Evolutionary conservation across 352 stramenopile species (phyloP).

Genomic region (Phytopythium sindhum): DNA sequence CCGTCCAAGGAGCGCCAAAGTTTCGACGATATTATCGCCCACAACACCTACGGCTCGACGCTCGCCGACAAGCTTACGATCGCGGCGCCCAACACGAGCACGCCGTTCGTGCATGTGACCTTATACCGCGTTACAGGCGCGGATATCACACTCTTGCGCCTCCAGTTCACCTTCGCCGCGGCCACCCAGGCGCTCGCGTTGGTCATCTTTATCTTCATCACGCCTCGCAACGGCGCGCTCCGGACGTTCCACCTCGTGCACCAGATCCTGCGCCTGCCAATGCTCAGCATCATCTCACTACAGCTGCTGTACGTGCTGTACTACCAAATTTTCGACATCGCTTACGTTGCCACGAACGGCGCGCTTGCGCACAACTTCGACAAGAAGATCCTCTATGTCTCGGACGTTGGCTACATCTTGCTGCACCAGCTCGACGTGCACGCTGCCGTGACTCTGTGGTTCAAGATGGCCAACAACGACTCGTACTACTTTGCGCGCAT

Average conservation of each 20-base stretch:
- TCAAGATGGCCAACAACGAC: slow-evolving; percentile 42
- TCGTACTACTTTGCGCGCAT: slow-evolving; percentile 30
- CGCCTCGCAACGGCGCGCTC: slow-evolving; percentile 17
- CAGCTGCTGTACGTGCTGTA: slow-evolving; percentile 38
- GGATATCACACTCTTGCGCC: slow-evolving; percentile 19
- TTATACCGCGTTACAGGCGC: slow-evolving; percentile 26
- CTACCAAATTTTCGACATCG: slow-evolving; percentile 39
- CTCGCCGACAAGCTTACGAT: slow-evolving; percentile 32
- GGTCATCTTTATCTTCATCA: slow-evolving; percentile 28
- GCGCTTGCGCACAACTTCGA: slow-evolving; percentile 15
- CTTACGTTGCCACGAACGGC: slow-evolving; percentile 20
- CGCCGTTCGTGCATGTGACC: slow-evolving; percentile 24
- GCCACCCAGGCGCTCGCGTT: slow-evolving; percentile 29
- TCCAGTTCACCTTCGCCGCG: slow-evolving; percentile 37
- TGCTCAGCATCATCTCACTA: slow-evolving; percentile 33
- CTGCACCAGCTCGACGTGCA: slow-evolving; percentile 35
- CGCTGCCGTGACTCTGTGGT: slow-evolving; percentile 31
- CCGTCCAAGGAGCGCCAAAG: slow-evolving; percentile 30
- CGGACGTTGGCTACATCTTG: slow-evolving; percentile 29
- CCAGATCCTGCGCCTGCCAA: slow-evolving; percentile 28
- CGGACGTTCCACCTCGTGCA: slow-evolving; percentile 31
- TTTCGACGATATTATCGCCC: slow-evolving; percentile 28
- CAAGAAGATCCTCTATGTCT: slow-evolving; percentile 34
- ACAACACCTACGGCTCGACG: slow-evolving; percentile 26
- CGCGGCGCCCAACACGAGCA: slow-evolving; percentile 11